Evolutionary conservation across 495 filamentous ascomycete species (phyloP), one percentile per base, ranked within the genome.

Genomic region (Saxophila tyrrhenica): DNA sequence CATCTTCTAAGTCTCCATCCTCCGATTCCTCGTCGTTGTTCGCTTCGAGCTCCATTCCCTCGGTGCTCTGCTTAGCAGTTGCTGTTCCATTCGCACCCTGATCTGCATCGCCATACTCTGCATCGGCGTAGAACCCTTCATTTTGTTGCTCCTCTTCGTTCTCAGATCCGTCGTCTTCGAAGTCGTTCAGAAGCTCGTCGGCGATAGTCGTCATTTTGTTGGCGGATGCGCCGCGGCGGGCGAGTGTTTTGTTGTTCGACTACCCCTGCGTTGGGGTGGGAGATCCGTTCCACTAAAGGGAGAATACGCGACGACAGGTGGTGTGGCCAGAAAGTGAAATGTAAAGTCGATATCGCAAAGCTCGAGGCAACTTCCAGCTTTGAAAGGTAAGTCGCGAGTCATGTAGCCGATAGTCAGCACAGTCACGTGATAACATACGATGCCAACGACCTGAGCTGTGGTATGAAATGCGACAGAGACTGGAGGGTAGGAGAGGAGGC

Each of bases 111-210:
- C 24, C 45, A 29, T 24, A 39, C 20, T 74, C 73, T 46, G 15
- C 8, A 9, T 3, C 15, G 11, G 32, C 29, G 17, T 20, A 21
- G 7, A 2, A 22, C 1, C 38, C 32, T 11, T 77, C 70, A 52
- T 74, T 65, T 51, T 75, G 70, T 39, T 76, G 70, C 5, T 78
- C 73, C 2, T 73, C 77, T 46, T 79, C 79, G 78, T 47, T 78
- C 80, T 35, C 80, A 77, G 1, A 80, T 81, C 87, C 57, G n/a
- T 43, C 42, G 55, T 57, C 54, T 48, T 63, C 61, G 59, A 97
- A 95, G 68, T 97, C 94, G 58, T 89, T 85, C 45, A 94, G 78
- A 20, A 92, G 73, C 62, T 92, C 87, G 56, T 89, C 86, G 44
- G 82, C 86, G 51, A 89, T 72, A 24, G 85, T 88, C 65, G 86